phyloP scores from a whole-genome alignment of 2,329 filamentous ascomycete species.

The Xylariomycetidae sp. region DNA sequence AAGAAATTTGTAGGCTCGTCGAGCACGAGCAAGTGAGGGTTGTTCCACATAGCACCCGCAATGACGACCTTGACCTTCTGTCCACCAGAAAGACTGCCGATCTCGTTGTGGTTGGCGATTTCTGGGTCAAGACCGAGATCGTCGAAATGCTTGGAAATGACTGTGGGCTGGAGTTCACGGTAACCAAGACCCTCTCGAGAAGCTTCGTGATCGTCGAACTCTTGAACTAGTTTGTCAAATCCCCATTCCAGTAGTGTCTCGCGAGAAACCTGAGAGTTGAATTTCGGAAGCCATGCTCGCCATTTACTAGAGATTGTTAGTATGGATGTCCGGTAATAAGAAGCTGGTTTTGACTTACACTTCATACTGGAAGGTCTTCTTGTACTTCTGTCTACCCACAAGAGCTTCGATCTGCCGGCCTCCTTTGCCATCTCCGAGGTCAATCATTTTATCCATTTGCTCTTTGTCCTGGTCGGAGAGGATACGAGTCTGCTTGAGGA shows the following conservation, averaged over 20 bases:
- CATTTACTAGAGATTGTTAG: conserved; percentile 66
- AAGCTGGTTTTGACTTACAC: conserved; percentile 50
- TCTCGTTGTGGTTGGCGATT: conserved; percentile 98
- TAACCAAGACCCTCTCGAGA: conserved; percentile 98
- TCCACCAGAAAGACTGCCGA: conserved; percentile 89
- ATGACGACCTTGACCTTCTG: conserved; percentile 99
- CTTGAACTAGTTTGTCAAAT: conserved; percentile 90
- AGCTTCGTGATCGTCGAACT: conserved; percentile 97
- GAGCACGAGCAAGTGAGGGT: conserved; percentile 92
- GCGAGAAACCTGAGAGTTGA: conserved; percentile 88
- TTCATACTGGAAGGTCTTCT: conserved; percentile 99
- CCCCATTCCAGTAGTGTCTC: conserved; percentile 84
- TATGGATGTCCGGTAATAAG: not conserved
- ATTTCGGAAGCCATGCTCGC: conserved; percentile 81
- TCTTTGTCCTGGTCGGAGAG: conserved; percentile 78
- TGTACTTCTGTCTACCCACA: conserved; percentile 96
- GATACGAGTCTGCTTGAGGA: conserved; percentile 94
- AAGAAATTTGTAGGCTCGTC: conserved; percentile 99
- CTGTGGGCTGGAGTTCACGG: conserved; percentile 84
- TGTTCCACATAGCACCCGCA: conserved; percentile 97
- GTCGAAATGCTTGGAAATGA: conserved; percentile 97
- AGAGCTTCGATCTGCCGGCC: conserved; percentile 75
- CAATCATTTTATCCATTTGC: conserved; percentile 88
- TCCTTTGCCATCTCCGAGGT: conserved; percentile 78
- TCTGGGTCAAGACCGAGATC: conserved; percentile 94